These are phyloP conservation scores for Picea glauca DNA, from an alignment of 75 land plant species.

Conservation along the genomic window DNA sequence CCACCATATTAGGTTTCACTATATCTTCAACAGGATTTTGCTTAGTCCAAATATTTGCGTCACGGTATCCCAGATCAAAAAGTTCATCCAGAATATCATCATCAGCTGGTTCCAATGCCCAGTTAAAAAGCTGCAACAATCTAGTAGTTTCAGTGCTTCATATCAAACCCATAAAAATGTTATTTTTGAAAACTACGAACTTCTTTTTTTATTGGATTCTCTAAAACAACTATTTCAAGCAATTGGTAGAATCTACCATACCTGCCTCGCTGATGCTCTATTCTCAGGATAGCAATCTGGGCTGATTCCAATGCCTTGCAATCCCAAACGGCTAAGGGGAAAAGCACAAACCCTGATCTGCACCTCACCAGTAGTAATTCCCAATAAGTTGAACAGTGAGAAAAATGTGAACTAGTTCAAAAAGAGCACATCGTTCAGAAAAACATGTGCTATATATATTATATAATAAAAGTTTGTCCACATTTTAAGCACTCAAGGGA, in stretches of 20 bases:
- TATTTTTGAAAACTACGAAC: background rate
- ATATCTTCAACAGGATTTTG: constrained; percentile 42
- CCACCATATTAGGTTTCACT: constrained; percentile 11
- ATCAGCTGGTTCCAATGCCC: constrained; percentile 96
- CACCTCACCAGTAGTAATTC: constrained; percentile 6
- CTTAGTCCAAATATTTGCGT: constrained; percentile 80
- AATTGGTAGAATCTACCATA: constrained; percentile 10
- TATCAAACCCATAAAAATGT: background rate
- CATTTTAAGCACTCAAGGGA: background rate
- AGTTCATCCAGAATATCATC: constrained; percentile 72
- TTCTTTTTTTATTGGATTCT: background rate
- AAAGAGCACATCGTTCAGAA: background rate
- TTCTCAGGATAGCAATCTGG: constrained; percentile 91
- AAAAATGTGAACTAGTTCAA: background rate
- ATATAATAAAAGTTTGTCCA: background rate
- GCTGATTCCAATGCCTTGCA: constrained; percentile 77
- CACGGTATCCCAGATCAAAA: constrained; percentile 78
- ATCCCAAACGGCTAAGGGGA: constrained; percentile 52
- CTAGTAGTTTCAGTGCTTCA: background rate
- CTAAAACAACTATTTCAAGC: background rate
- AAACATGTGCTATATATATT: background rate
- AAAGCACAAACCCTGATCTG: constrained; percentile 97
- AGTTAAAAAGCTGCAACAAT: constrained; percentile 72
- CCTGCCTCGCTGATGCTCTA: constrained; percentile 75
- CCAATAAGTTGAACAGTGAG: background rate